phyloP scores from a whole-genome alignment of 148 eudicot genomes.

The Polygonum aviculare region DNA sequence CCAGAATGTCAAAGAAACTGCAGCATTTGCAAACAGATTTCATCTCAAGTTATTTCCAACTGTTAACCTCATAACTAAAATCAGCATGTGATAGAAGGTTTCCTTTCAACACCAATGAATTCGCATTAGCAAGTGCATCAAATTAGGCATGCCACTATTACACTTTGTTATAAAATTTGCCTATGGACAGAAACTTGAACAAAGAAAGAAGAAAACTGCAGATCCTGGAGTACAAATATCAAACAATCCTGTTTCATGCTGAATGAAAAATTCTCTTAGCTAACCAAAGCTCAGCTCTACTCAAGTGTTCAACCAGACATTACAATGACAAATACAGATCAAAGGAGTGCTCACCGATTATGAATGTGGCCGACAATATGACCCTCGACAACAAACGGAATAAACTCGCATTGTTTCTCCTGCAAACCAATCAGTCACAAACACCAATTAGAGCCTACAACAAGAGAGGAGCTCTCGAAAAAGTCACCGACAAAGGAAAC shows the following conservation, averaged over 20 bases:
- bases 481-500: not conserved
- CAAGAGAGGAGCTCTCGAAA: not conserved
- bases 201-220: not conserved
- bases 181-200: not conserved
- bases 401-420: conserved; percentile 60
- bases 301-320: not conserved
- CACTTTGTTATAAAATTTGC: not conserved
- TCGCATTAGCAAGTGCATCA: too few relatives aligned
- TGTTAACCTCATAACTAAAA: not conserved
- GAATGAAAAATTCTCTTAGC: not conserved
- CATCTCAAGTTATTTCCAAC: not conserved
- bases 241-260: not conserved
- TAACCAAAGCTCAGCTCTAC: not conserved
- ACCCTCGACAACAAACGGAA: conserved; percentile 57
- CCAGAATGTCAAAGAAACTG: conserved; percentile 64
- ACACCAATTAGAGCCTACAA: not conserved
- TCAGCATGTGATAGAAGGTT: not conserved
- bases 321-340: not conserved
- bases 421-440: conserved; percentile 15
- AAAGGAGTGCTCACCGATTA: conserved; percentile 29
- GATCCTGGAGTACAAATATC: not conserved
- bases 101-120: not conserved
- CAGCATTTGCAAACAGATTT: conserved; percentile 2
- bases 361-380: conserved; percentile 71
- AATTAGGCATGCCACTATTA: too few relatives aligned